These are phyloP conservation scores for Trichocladium uniseriatum DNA, from an alignment of 495 filamentous ascomycete species.

Conservation along the genomic window DNA sequence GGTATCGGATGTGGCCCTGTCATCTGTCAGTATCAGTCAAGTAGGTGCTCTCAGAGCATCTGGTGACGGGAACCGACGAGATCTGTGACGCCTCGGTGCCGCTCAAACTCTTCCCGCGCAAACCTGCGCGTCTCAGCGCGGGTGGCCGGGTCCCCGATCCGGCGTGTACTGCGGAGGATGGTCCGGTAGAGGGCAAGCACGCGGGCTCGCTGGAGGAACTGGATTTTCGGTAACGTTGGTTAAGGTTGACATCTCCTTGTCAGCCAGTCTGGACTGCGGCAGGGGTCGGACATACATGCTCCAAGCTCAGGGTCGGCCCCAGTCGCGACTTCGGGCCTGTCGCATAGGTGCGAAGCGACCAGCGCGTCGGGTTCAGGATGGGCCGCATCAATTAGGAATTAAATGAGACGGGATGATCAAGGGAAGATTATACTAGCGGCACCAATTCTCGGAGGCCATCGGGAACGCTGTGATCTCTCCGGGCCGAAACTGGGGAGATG, in stretches of 20 bases:
- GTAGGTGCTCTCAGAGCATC: not conserved
- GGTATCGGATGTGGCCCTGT: constrained; percentile 45
- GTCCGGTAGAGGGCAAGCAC: constrained; percentile 49
- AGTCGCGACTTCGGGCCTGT: constrained; percentile 26
- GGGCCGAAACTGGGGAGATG: no score
- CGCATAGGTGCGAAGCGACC: constrained; percentile 34
- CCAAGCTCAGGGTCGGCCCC: constrained; percentile 35
- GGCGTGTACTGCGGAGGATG: constrained; percentile 43
- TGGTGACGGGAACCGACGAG: constrained; percentile 38
- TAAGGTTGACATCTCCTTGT: not conserved
- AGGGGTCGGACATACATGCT: constrained; percentile 36
- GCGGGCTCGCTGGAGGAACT: constrained; percentile 53
- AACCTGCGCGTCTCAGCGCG: constrained; percentile 59
- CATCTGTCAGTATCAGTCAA: constrained; percentile 2
- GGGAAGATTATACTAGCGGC: not conserved
- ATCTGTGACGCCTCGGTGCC: constrained; percentile 61
- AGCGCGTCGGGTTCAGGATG: constrained; percentile 16
- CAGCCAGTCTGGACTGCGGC: not conserved
- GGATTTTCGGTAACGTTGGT: not conserved
- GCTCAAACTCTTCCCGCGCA: constrained; percentile 68
- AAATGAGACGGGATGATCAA: not conserved
- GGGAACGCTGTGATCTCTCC: not conserved
- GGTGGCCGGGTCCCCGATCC: constrained; percentile 42
- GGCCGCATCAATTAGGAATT: constrained; percentile 23
- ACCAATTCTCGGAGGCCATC: not conserved